Conservation (phyloP, 2,329 filamentous ascomycete species). For the Boeremia lycopersici region DNA sequence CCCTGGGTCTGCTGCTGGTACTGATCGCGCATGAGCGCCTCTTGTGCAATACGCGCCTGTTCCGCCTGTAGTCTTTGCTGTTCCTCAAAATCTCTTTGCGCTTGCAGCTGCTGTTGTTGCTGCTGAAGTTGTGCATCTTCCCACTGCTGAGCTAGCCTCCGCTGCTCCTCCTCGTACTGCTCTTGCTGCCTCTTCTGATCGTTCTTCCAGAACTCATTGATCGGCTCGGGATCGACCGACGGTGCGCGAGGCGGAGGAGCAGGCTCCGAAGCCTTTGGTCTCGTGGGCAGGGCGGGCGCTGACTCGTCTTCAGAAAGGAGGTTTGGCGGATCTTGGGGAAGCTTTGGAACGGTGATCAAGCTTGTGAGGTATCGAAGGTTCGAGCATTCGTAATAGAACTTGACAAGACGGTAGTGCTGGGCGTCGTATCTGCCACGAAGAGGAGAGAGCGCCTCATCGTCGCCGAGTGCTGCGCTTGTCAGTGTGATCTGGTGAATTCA, state of each 20-base stretch:
- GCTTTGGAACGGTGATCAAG: conserved; percentile 92
- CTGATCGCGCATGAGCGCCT: conserved; percentile 86
- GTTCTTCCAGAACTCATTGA: conserved; percentile 97
- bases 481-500: conserved; percentile 2
- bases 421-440: conserved; percentile 89
- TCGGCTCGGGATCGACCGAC: conserved; percentile 85
- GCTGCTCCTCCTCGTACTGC: conserved; percentile 94
- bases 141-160: conserved; percentile 84
- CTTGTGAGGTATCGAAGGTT: conserved; percentile 96
- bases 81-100: conserved; percentile 94
- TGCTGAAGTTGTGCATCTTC: conserved; percentile 81
- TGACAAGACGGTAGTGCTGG: conserved; percentile 93
- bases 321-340: conserved; percentile 92
- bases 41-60: conserved; percentile 88
- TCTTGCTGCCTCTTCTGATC: conserved; percentile 90
- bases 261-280: conserved; percentile 69
- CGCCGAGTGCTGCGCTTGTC: conserved; percentile 72
- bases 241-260: conserved; percentile 70
- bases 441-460: conserved; percentile 89
- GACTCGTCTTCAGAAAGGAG: conserved; percentile 81
- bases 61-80: conserved; percentile 87
- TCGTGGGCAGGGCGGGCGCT: conserved; percentile 79
- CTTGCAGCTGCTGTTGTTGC: conserved; percentile 80
- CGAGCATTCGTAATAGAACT: conserved; percentile 99
- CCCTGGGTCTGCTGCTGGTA: conserved; percentile 94